Conservation (phyloP, 2,329 filamentous ascomycete genomes). For the Cladosporium austrohemisphaericum region DNA sequence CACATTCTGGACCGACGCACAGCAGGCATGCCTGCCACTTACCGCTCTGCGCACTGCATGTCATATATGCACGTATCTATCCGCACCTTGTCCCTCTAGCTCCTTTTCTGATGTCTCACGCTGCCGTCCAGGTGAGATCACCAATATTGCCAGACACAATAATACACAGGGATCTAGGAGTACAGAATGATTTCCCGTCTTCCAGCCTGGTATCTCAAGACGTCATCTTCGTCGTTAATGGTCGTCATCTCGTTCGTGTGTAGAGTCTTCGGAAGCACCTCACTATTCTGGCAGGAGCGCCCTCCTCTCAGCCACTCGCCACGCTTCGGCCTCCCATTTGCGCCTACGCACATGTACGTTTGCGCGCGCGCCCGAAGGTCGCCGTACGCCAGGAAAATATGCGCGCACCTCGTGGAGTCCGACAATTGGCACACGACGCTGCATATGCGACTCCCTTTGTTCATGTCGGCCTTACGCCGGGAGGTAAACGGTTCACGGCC, state of each 20-base stretch:
- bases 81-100: constrained; percentile 1
- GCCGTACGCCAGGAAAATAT: background rate
- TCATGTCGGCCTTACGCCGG: too few species aligned
- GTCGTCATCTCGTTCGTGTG: background rate
- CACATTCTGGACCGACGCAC: background rate
- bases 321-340: constrained; percentile 3
- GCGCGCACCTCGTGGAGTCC: too few species aligned
- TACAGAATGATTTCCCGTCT: background rate
- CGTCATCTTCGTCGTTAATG: constrained; percentile 1
- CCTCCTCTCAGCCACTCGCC: too few species aligned
- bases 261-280: background rate
- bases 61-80: background rate
- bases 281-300: too few species aligned
- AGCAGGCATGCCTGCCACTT: constrained; percentile 4
- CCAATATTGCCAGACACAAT: background rate
- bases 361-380: background rate
- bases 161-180: background rate
- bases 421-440: background rate
- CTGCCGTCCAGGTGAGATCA: constrained; percentile 1
- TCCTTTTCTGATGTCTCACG: background rate
- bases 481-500: too few species aligned
- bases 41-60: constrained; percentile 7
- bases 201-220: background rate
- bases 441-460: background rate
- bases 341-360: background rate